Evolutionary conservation across 2,329 filamentous ascomycete species (phyloP).

Genomic region (Fusarium buharicum): DNA sequence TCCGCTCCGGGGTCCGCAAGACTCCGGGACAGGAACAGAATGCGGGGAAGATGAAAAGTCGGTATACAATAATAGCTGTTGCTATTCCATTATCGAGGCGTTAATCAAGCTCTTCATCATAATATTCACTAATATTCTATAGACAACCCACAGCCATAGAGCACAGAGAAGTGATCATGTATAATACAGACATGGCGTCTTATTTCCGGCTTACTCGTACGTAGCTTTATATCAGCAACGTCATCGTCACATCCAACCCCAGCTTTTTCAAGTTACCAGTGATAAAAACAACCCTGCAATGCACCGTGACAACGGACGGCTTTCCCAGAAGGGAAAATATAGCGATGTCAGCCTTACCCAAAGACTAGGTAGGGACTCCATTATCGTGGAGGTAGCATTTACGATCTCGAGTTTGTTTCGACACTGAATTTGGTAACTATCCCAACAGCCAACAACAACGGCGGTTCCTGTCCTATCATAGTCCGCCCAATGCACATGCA

Average conservation of each 20-base stretch:
- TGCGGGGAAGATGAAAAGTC: conserved; percentile 10
- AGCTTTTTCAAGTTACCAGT: neutral
- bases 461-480: neutral
- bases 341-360: conserved; percentile 18
- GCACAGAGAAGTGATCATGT: neutral
- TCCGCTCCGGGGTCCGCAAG: conserved; percentile 8
- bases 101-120: neutral
- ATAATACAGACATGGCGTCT: neutral
- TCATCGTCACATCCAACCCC: conserved; percentile 24
- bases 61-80: neutral
- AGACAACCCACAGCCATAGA: neutral
- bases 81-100: neutral
- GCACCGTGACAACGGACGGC: conserved; percentile 7
- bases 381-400: neutral
- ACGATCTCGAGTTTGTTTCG: conserved; percentile 1
- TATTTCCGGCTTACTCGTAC: neutral
- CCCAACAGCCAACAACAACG: neutral
- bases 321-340: conserved; percentile 3
- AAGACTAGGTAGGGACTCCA: neutral
- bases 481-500: neutral
- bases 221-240: conserved; percentile 1
- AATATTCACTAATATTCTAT: too few species aligned
- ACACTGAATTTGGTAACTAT: neutral
- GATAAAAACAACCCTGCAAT: conserved; percentile 14
- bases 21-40: conserved; percentile 5